phyloP scores from a whole-genome alignment of 352 stramenopile genomes.

The Elongisporangium undulatum region DNA sequence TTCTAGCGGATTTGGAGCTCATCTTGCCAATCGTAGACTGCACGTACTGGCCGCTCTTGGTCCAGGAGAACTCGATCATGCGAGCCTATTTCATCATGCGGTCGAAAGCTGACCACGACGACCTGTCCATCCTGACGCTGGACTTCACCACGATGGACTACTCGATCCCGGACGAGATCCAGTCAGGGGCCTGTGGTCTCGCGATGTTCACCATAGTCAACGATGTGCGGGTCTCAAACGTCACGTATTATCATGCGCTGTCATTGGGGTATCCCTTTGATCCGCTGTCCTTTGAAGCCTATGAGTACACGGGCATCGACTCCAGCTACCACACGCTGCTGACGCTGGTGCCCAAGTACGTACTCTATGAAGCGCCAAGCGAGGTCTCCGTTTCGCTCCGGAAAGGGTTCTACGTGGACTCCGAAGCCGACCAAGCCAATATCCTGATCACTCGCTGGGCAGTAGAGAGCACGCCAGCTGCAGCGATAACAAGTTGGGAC shows the following conservation, averaged over 20 bases:
- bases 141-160: conserved; percentile 8
- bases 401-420: conserved; percentile 32
- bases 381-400: conserved; percentile 19
- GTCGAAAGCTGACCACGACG: conserved; percentile 4
- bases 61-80: conserved; percentile 1
- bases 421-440: conserved; percentile 40
- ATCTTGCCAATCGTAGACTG: conserved; percentile 37
- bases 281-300: conserved; percentile 8
- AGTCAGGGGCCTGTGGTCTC: conserved; percentile 3
- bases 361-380: not conserved
- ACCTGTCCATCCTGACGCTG: conserved; percentile 11
- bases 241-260: conserved; percentile 7
- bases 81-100: conserved; percentile 16
- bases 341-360: not conserved
- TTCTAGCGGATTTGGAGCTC: conserved; percentile 23
- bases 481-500: conserved; percentile 21
- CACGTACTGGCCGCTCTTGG: conserved; percentile 14
- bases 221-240: conserved; percentile 4
- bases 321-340: conserved; percentile 8
- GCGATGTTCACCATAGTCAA: conserved; percentile 9
- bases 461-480: conserved; percentile 8
- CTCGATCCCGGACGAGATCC: conserved; percentile 18
- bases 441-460: conserved; percentile 31
- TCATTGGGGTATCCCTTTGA: conserved; percentile 24
- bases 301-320: conserved; percentile 10